phyloP scores from a whole-genome alignment of 1,284 basidiomycete species.

The Mixia osmundae region DNA sequence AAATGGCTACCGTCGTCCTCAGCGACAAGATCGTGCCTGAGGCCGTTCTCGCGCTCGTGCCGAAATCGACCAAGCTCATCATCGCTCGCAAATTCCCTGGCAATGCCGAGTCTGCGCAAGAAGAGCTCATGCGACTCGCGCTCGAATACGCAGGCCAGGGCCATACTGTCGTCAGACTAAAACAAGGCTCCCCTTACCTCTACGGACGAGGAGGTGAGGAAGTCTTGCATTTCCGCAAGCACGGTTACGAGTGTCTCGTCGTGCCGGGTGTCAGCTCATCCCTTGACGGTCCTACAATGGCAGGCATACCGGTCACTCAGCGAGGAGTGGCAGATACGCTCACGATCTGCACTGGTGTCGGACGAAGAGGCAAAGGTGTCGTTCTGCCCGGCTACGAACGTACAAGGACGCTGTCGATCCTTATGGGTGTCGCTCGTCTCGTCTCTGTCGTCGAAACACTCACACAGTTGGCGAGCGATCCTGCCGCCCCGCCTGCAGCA shows the following conservation, averaged over 20 bases:
- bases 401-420: constrained; percentile 48
- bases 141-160: constrained; percentile 55
- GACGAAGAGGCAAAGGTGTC: constrained; percentile 61
- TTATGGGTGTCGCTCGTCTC: constrained; percentile 88
- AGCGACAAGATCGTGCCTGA: constrained; percentile 94
- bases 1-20: constrained; percentile 58
- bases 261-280: constrained; percentile 76
- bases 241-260: constrained; percentile 58
- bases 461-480: constrained; percentile 6
- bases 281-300: constrained; percentile 67
- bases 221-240: constrained; percentile 64
- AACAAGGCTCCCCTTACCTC: constrained; percentile 89
- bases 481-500: too few relatives aligned
- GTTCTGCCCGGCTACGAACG: constrained; percentile 67
- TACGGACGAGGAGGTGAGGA: constrained; percentile 91
- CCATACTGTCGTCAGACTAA: constrained; percentile 68
- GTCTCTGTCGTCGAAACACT: constrained; percentile 44
- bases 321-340: constrained; percentile 76
- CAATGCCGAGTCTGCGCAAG: constrained; percentile 81
- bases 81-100: constrained; percentile 95
- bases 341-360: constrained; percentile 79
- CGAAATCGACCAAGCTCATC: constrained; percentile 28
- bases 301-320: constrained; percentile 81
- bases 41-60: constrained; percentile 60
- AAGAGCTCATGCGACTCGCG: constrained; percentile 77